Base-by-base conservation (phyloP, 2,329 filamentous ascomycete species). In the Fusarium musae region DNA sequence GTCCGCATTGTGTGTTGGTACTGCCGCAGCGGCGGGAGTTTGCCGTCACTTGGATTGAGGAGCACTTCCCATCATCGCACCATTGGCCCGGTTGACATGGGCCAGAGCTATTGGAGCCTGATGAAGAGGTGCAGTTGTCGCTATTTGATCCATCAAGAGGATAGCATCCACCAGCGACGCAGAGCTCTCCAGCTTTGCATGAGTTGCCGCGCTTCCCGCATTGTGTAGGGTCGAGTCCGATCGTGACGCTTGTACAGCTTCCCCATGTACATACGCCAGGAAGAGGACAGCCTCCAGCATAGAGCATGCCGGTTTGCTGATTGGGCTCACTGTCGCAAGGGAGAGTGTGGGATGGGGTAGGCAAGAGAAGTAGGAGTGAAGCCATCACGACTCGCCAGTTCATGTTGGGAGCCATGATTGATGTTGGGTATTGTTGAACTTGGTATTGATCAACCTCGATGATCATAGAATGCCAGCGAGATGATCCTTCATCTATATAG, bases 151-250 rank as follows among this genome's bases (percentile, higher is more conserved):
- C 44, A 15, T 75, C 56, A 3, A 75, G 69, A 17, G 69, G 56
- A 4, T 56, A 52, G 46, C 72, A 75, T 40, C 47, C 46, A 3
- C 72, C 72, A 13, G 69, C 72, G 17, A 75, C 61, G 19, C 72
- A 75, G 12, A 75, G 59, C 12, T 75, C 69, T 7, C 72, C 72
- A 28, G 66, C n/a, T 11, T 67, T 30, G n/a, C 72, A 75, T 23
- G 72, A 23, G 43, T 67, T 75, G 3, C 50, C 61, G 15, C 39
- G 30, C 12, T 52, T 65, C 21, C 72, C 72, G 19, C 72, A 75
- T 16, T 67, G 42, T 9, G 15, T 56, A 9, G 61, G 61, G 15
- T 75, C 72, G 3, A 75, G 59, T 56, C 70, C 72, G 23, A 75
- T 62, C 17, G 72, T 75, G 11, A 53, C 56, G 13, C 49, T 75